Base-by-base conservation (phyloP, 2,329 filamentous ascomycete genomes). In the Eutypella sp. region DNA sequence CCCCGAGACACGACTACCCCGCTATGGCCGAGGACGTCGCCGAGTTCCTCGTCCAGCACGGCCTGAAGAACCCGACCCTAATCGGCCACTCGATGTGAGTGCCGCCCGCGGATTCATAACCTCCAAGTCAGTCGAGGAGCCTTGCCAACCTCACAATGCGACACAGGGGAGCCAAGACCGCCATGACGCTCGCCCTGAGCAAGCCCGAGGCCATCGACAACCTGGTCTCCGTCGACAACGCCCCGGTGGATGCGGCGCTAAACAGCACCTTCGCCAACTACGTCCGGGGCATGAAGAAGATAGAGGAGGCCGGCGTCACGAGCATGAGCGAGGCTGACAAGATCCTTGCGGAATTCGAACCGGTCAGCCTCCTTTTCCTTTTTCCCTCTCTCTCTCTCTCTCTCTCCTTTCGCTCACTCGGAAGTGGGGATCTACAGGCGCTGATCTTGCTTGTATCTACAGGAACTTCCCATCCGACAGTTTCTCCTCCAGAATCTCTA, bases 11-110 rank as follows among this genome's bases (percentile, higher is more conserved):
- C 66, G 85, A 92, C 69, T 97, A 97, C 66, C 65, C 69, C 2
- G 76, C 81, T 38, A 90, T 97, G 79, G 89, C 92, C 4, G 79
- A 84, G 53, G 92, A 97, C 58, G 82, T 96, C 10, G 81, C 84
- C 45, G 73, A 77, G 38, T 97, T 97, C 65, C 84, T 97, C 46
- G 57, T 74, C 5, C 70, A 86, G 45, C 85, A 95, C 64, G 71
- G 74, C 3, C 69, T 96, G n/a, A 70, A 76, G 38, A 72, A 86
- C 23, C 75, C 84, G 2, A 89, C 87, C 0, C 70, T 97, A 23
- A 93, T 97, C 58, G 92, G 92, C 0, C 93, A 97, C 68, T 96
- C 89, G 2, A 97, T 97, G 92, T 87, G 67, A 59, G 77, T 57
- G 23, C 15, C 15, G 20, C 8, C 42, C 7, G n/a, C 25, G 25